phyloP scores from a whole-genome alignment of 176 grass and related monocot species.

The Bromus sterilis region DNA sequence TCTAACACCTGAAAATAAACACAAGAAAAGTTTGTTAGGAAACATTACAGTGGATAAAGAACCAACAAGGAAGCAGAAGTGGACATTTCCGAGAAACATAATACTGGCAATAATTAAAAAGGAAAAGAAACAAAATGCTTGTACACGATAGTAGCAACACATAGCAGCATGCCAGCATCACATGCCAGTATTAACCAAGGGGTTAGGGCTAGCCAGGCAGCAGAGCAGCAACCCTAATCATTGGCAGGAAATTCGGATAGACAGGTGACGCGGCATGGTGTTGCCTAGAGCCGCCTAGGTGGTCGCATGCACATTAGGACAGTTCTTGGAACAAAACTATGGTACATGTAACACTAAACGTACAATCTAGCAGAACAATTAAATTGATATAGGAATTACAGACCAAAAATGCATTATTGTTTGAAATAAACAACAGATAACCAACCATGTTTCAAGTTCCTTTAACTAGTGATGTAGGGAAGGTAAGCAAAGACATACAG shows the following conservation, averaged over 20 bases:
- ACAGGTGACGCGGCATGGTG: background rate
- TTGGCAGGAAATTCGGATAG: background rate
- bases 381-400: background rate
- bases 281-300: background rate
- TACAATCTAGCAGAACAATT: background rate
- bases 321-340: background rate
- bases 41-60: background rate
- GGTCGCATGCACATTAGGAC: background rate
- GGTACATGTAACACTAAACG: background rate
- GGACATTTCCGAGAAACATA: background rate
- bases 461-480: background rate
- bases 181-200: background rate
- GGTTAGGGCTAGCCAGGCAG: background rate
- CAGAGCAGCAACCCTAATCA: background rate
- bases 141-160: background rate
- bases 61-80: background rate
- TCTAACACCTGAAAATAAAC: conserved; percentile 55
- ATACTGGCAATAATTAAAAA: background rate
- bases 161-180: background rate
- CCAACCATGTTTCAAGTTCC: background rate
- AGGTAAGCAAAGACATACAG: background rate
- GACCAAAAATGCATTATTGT: background rate
- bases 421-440: background rate
- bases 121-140: background rate
- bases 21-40: background rate